These are phyloP conservation scores for Carex littledalei DNA, from an alignment of 176 grass and related monocot genomes.

Conservation along the genomic window DNA sequence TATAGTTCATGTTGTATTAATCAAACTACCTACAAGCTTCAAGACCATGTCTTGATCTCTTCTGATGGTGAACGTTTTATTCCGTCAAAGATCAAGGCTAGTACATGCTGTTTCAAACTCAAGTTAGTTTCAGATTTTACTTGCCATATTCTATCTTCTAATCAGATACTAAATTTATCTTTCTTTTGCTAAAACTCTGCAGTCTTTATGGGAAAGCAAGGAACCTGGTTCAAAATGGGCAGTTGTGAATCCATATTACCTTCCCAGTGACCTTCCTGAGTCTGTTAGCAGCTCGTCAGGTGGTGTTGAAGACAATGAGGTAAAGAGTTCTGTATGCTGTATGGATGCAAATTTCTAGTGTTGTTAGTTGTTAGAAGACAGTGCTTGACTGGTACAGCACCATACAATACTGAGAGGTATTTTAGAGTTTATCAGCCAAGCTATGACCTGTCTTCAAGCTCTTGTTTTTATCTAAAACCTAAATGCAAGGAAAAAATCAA, in stretches of 20 bases:
- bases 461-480: not conserved
- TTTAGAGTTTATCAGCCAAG: not conserved
- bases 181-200: conserved; percentile 2
- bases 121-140: not conserved
- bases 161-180: not conserved
- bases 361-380: conserved; percentile 2
- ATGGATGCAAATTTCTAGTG: not conserved
- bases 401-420: not conserved
- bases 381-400: not conserved
- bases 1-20: conserved; percentile 23
- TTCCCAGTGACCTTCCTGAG: conserved; percentile 23
- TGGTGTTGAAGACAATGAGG: conserved; percentile 29
- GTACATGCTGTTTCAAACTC: not conserved
- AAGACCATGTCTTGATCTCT: conserved; percentile 26
- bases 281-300: conserved; percentile 24
- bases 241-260: conserved; percentile 17
- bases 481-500: not conserved
- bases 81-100: conserved; percentile 25
- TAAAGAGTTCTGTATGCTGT: conserved; percentile 5
- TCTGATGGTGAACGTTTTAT: conserved; percentile 13
- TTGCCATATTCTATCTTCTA: not conserved
- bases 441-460: not conserved
- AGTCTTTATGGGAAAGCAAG: conserved; percentile 27
- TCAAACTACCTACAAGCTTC: conserved; percentile 20
- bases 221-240: conserved; percentile 17